Base-by-base conservation (phyloP, 148 eudicot genomes). In the Vaccinium vitisidaea region DNA sequence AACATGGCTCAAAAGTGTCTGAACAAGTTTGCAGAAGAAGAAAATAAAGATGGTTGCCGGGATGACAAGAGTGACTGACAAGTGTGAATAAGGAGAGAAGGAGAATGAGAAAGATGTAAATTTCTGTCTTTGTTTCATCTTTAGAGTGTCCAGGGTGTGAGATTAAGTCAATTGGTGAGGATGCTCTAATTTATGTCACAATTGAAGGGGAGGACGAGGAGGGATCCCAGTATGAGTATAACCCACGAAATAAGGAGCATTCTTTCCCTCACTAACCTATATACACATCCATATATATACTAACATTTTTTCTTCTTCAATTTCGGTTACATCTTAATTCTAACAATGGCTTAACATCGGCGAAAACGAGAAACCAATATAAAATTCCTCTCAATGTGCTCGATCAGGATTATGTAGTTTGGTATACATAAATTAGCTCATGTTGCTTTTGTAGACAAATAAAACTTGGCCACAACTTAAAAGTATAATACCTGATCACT, bases 401-500 rank as follows among this genome's bases (percentile, higher is more conserved):
- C 9, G 0, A 23, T 27, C 32, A 73, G 6, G 55, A 82, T 19
- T 2, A 52, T 12, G 10, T 69, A 32, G 49, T 78, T 23, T 23
- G 52, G 56, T 30, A 82, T 18, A 69, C 11, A 75, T 75, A 49
- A 43, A 43, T 21, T 59, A 83, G 53, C 6, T 82, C 27, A 82
- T 6, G 19, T 13, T 54, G 58, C 63, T 76, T 76, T 75, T 76
- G 46, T 9, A 77, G 27, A 39, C 18, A 13, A 65, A 65, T 53
- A 84, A 13, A 59, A 39, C 18, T 43, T 84, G 43, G 46, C 54
- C 15, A 32, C 80, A 39, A 19, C 12, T 48, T 23, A 49, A 84
- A 84, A 84, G 50, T 43, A 43, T 48, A 84, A 30, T 90, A 94
- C 98, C 98, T 96, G 98, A 89, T 96, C 98, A 76, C 46, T 91